phyloP scores from a whole-genome alignment of 164 flowering plant genomes.

The Cinnamomum micranthum region DNA sequence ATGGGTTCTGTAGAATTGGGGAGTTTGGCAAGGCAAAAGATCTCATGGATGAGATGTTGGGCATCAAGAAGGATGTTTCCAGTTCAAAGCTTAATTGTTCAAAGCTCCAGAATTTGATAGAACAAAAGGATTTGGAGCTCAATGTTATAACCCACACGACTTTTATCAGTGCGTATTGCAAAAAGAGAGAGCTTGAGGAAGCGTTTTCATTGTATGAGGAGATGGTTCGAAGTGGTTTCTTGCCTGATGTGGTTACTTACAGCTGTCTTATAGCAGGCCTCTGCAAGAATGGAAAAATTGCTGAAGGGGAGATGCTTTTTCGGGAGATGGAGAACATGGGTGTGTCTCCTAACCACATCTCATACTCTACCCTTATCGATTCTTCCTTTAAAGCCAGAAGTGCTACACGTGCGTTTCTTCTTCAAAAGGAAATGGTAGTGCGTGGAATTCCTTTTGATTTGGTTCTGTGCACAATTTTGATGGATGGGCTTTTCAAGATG shows the following conservation, averaged over 20 bases:
- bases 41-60: slow-evolving; percentile 46
- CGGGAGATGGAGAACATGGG: slow-evolving; percentile 67
- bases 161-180: slow-evolving; percentile 48
- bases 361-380: slow-evolving; percentile 57
- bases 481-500: slow-evolving; percentile 77
- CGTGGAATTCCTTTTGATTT: slow-evolving; percentile 65
- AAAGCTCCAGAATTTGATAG: background rate
- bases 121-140: slow-evolving; percentile 23
- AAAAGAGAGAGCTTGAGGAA: slow-evolving; percentile 42
- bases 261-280: slow-evolving; percentile 60
- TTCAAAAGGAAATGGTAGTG: slow-evolving; percentile 64
- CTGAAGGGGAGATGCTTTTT: slow-evolving; percentile 48
- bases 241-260: slow-evolving; percentile 73
- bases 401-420: slow-evolving; percentile 32
- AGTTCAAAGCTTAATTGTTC: slow-evolving; percentile 5
- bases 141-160: slow-evolving; percentile 66
- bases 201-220: slow-evolving; percentile 56
- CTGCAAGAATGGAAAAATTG: slow-evolving; percentile 54
- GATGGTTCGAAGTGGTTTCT: slow-evolving; percentile 56
- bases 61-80: background rate
- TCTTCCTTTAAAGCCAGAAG: slow-evolving; percentile 48
- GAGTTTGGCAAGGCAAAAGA: slow-evolving; percentile 51
- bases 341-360: slow-evolving; percentile 63
- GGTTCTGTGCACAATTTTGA: slow-evolving; percentile 50
- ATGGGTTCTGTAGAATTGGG: slow-evolving; percentile 60